Evolutionary conservation across 495 filamentous ascomycete genomes (phyloP), one percentile per base, ranked within the genome.

Genomic region (Lophiotrema nucula): DNA sequence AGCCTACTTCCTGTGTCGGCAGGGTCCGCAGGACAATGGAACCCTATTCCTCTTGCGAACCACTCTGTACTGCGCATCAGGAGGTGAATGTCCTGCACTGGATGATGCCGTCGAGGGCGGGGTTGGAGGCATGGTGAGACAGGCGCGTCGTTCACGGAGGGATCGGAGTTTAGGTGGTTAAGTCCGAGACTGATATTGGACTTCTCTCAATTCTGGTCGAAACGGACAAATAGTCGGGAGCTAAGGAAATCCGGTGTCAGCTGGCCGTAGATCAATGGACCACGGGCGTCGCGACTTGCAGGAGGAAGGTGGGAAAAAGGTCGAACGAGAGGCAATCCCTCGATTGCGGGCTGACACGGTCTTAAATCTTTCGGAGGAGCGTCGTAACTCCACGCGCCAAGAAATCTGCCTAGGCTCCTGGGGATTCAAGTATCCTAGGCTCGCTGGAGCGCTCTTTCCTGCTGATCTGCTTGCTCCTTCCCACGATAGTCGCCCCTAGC

Each of bases 11-110:
- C 93, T 83, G 67, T 91, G 87, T 65, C 93, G 80, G 70, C 93
- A 99, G 21, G 93, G 91, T 53, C 83, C 93, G 70, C 93, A 99
- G 41, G 91, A 96, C 37, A 99, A 78, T 26, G 93, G 93, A 15
- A 99, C 88, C 53, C 93, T 80, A 64, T 99, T 99, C 69, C 93
- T 83, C 74, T 95, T 96, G 61, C 92, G 85, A 48, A 97, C 88
- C 33, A 98, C 86, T 58, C 90, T 84, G 66, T 87, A 97, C 65
- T 92, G 87, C 33, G 83, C 81, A 71, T 95, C 89, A 24, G 91
- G 92, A 41, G 93, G 93, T 37, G 93, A 96, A 57, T 88, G 83
- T 38, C 83, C 81, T 35, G 81, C 85, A 64, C 81, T 88, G 13
- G 90, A 91, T 0, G 87, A 85, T 11, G 83, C 84, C 50, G 89